These are phyloP conservation scores for Sarcomyxa edulis DNA, from an alignment of 768 basidiomycete genomes.

Conservation along the genomic window DNA sequence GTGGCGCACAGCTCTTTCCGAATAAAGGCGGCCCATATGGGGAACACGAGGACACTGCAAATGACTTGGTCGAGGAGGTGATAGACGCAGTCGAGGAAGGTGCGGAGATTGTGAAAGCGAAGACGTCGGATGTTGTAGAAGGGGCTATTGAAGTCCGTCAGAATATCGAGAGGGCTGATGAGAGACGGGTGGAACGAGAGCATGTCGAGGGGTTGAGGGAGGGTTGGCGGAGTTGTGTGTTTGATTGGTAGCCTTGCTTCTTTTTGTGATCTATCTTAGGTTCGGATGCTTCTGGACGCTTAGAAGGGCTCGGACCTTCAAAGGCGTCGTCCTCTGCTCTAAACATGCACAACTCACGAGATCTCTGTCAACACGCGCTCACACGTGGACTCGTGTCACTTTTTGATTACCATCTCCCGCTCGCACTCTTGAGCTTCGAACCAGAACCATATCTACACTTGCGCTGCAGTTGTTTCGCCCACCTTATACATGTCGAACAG, in stretches of 20 bases:
- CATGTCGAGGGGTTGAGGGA: slow-evolving; percentile 12
- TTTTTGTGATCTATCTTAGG: too few relatives aligned
- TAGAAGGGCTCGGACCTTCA: too few relatives aligned
- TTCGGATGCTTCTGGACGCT: too few relatives aligned
- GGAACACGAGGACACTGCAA: slow-evolving; percentile 32
- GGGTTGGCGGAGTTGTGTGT: slow-evolving; percentile 29
- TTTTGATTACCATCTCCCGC: too few relatives aligned
- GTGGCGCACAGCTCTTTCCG: slow-evolving; percentile 28
- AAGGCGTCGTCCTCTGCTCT: too few relatives aligned
- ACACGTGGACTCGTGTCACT: too few relatives aligned
- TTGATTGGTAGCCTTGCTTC: slow-evolving; percentile 23
- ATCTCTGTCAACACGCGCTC: too few relatives aligned
- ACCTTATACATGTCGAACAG: too few relatives aligned
- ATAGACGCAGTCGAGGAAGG: slow-evolving; percentile 59
- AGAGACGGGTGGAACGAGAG: slow-evolving; percentile 18
- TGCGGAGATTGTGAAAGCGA: slow-evolving; percentile 31
- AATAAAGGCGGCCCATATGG: slow-evolving; percentile 29
- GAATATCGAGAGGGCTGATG: slow-evolving; percentile 17
- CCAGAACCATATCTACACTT: too few relatives aligned
- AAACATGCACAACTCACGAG: too few relatives aligned
- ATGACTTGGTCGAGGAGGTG: slow-evolving; percentile 42
- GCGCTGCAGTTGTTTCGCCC: too few relatives aligned
- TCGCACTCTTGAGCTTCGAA: too few relatives aligned
- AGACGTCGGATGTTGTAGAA: slow-evolving; percentile 11
- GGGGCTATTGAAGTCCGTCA: slow-evolving; percentile 12